Conservation (phyloP, 768 basidiomycete genomes). For the Hygrocybe punicea region DNA sequence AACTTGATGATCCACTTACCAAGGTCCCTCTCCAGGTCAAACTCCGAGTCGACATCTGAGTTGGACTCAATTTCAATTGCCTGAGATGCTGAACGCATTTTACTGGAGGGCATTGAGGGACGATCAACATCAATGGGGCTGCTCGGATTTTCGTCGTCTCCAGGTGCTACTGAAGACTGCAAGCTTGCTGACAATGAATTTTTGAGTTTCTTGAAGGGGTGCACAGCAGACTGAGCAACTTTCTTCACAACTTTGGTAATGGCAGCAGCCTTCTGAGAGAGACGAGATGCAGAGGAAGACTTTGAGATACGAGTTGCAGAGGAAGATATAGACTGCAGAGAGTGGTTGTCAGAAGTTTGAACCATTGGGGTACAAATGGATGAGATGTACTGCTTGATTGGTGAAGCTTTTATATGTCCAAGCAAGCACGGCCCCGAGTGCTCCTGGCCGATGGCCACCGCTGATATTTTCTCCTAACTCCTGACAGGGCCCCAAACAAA, state of each 20-base stretch:
- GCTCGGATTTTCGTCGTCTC: no score
- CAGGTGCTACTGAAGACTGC: no score
- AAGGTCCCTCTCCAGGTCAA: not conserved
- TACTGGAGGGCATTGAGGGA: not conserved
- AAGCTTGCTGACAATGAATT: not conserved
- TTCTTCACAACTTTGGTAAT: not conserved
- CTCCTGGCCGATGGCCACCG: no score
- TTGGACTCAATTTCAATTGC: not conserved
- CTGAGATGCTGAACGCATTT: not conserved
- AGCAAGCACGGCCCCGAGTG: no score
- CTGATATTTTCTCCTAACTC: not conserved
- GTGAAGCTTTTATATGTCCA: no score
- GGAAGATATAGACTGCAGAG: not conserved
- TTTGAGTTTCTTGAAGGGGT: not conserved
- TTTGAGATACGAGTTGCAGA: not conserved
- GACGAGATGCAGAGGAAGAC: not conserved
- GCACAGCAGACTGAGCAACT: not conserved
- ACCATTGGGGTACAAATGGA: not conserved
- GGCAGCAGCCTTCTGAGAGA: not conserved
- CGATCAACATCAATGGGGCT: not conserved
- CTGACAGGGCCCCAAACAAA: not conserved
- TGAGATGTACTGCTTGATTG: not conserved
- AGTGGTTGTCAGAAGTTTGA: not conserved
- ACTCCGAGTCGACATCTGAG: not conserved
- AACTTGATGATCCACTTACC: conserved; percentile 11